Base-by-base conservation (phyloP, 2,329 filamentous ascomycete genomes). In the Salinomyces thailandicus region DNA sequence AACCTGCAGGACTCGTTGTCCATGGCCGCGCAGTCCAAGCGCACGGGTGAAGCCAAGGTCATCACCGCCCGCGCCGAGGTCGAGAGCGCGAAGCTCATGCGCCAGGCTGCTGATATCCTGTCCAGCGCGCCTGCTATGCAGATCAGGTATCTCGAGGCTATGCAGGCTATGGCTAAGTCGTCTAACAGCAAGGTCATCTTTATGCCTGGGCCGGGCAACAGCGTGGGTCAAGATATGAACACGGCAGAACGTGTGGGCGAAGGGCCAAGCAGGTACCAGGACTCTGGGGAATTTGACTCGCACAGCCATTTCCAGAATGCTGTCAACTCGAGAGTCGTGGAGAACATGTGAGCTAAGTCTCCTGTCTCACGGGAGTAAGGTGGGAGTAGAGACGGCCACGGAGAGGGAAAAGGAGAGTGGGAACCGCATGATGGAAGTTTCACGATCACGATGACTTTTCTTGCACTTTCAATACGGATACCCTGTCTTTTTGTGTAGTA, bases 1-100 rank as follows among this genome's bases (percentile, higher is more conserved):
- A 91, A 96, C 50, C 73, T 98, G 30, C 91, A 98, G 64, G 89
- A 96, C 56, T 91, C 84, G 13, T 76, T 98, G 33, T 93, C 85
- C 58, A 96, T 98, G 91, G 91, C 91, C 26, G 91, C 91, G 3
- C 91, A 98, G 73, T 85, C 81, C 69, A 96, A 96, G 81, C 81
- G 91, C 51, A 94, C 95, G 39, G 91, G 91, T 67, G 91, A 98
- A 65, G 86, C 81, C 67, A 98, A 98, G 73, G 85, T 98, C 59
- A 96, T 98, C 58, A 86, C 86, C 40, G 91, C 91, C 46, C 85
- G 91, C 61, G 91, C 91, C 20, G 91, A 98, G 51, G 91, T 98
- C 57, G 91, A 98, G 66, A 79, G 80, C 36, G 89, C 91, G 63
- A 95, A 95, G 65, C 70, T 96, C 57, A 93, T 85, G 83, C 75